Percentiles rank a stretch among this genome's conserved stretches.
phyloP scores from a whole-genome alignment of 108 stramenopile genomes.

The Nannochloropsis granulata region DNA sequence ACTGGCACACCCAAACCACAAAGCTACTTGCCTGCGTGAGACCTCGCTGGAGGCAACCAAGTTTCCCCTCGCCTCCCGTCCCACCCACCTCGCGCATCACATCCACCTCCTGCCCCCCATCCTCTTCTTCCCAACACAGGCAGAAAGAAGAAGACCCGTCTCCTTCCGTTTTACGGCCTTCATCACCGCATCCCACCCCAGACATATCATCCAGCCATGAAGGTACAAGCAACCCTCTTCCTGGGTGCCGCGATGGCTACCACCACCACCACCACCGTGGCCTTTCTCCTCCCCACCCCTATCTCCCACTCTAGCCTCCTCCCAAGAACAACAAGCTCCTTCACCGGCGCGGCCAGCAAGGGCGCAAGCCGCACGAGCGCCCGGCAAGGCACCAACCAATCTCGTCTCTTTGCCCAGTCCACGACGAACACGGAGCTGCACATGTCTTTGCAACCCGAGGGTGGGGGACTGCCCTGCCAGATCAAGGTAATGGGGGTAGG shows the following conservation, averaged over 20 bases:
- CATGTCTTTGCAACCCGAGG: neutral
- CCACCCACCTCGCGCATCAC: neutral
- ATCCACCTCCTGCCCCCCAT: neutral
- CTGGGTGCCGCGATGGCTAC: neutral
- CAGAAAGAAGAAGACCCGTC: no score
- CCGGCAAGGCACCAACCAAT: neutral
- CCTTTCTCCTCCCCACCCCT: neutral
- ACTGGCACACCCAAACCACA: no score
- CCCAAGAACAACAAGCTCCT: neutral
- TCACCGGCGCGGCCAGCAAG: neutral
- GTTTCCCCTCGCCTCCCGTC: neutral
- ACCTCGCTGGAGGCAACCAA: no score
- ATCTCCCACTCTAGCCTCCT: neutral
- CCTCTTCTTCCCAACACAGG: no score
- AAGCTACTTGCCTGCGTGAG: no score
- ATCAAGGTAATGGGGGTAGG: conserved; percentile 52
- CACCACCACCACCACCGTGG: neutral
- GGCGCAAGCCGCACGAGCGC: neutral
- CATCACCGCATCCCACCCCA: neutral
- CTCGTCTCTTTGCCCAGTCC: neutral
- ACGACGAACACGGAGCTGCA: neutral
- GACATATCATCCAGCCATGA: neutral
- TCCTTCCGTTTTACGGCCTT: no score
- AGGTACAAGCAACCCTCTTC: neutral
- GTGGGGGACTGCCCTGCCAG: conserved; percentile 1